Conservation (phyloP, 331 rosid species). For the Pyracantha coccinea region DNA sequence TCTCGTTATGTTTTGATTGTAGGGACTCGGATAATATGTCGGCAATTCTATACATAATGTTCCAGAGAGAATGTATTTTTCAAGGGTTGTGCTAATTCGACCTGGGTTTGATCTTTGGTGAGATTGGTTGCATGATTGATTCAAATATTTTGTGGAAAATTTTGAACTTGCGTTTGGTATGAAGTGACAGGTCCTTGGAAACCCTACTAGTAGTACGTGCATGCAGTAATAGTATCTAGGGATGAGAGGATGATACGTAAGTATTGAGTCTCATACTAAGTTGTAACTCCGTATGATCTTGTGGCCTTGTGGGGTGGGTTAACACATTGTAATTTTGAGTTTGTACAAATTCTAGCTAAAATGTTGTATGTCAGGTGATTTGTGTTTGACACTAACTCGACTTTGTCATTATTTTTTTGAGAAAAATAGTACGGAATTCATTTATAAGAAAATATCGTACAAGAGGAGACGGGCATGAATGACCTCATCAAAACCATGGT, state of each 20-base stretch:
- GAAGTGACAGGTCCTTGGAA: neutral
- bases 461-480: neutral
- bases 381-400: neutral
- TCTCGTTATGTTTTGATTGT: neutral
- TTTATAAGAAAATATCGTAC: neutral
- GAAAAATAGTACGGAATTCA: neutral
- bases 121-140: neutral
- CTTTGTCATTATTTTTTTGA: too few relatives aligned
- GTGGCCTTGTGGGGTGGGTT: too few relatives aligned
- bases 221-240: neutral
- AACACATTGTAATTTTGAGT: neutral
- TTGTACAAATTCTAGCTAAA: neutral
- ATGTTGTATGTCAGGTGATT: neutral
- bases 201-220: neutral
- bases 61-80: neutral
- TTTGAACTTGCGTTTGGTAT: neutral
- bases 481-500: too few relatives aligned
- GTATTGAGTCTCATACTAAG: neutral
- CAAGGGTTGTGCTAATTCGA: neutral
- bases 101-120: neutral
- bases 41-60: neutral
- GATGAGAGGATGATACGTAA: too few relatives aligned
- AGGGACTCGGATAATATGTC: neutral
- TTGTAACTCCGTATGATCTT: rapidly evolving
- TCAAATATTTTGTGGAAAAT: neutral